Conservation (phyloP, 352 stramenopile genomes). For the Phytophthora fragariae region DNA sequence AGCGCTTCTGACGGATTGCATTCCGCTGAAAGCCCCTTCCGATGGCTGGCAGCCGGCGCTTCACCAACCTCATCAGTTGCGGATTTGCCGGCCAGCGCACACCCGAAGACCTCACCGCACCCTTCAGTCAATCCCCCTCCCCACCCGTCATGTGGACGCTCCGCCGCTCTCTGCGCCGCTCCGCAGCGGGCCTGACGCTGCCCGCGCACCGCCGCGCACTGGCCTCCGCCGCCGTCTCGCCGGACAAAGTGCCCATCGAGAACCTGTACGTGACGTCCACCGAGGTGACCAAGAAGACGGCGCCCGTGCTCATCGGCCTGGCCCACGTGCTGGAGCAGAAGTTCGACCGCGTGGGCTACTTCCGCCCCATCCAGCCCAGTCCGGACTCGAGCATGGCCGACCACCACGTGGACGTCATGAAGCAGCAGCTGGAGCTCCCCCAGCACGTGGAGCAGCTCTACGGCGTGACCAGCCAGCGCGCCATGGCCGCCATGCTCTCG, state of each 20-base stretch:
- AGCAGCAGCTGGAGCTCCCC: slow-evolving; percentile 60
- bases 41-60: not conserved
- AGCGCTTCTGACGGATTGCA: not conserved
- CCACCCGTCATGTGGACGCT: slow-evolving; percentile 43
- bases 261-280: slow-evolving; percentile 79
- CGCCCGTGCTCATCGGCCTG: slow-evolving; percentile 74
- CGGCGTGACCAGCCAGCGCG: slow-evolving; percentile 66
- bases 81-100: slow-evolving; percentile 26
- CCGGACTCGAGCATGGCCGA: slow-evolving; percentile 43
- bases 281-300: slow-evolving; percentile 66
- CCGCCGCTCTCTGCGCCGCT: slow-evolving; percentile 34
- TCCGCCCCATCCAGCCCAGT: slow-evolving; percentile 76
- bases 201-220: slow-evolving; percentile 31
- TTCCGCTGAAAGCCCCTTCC: not conserved
- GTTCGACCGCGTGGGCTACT: slow-evolving; percentile 76
- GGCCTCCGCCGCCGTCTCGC: slow-evolving; percentile 43
- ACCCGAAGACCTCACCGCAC: slow-evolving; percentile 9
- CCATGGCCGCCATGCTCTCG: slow-evolving; percentile 56
- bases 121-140: too few species aligned
- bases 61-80: slow-evolving; percentile 21
- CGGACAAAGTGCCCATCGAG: slow-evolving; percentile 60
- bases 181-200: slow-evolving; percentile 21
- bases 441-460: slow-evolving; percentile 53
- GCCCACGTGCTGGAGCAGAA: slow-evolving; percentile 80
- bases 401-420: slow-evolving; percentile 78